Evolutionary conservation across 2,329 filamentous ascomycete species (phyloP), one percentile per base, ranked within the genome.

Genomic region (Chalara sp.): DNA sequence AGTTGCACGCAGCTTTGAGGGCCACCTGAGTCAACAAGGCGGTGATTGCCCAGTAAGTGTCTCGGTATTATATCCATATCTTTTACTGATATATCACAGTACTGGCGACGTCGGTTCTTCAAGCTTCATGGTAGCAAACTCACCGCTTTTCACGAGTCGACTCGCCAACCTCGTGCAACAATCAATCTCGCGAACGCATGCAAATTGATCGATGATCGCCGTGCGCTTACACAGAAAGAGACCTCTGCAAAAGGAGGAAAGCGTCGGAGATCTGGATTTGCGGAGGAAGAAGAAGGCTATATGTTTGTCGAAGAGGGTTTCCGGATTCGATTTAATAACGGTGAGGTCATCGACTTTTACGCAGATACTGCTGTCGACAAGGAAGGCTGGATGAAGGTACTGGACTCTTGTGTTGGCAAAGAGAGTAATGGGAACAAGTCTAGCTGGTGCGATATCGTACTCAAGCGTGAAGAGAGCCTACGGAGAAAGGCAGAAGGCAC

Each of bases 241-340:
- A 89, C 85, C 0, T 83, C 79, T 11, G 86, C 85, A 51, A 87
- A 84, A 65, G 80, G 80, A 56, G 88, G 89, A 50, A 84, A 83
- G 60, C 86, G 93, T 42, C 86, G 93, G 50, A 90, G 95, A 68
- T 96, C 91, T 33, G 93, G 89, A 8, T 99, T 99, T 68, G 91
- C 92, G 1, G 93, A 97, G 69, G 93, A 99, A 58, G 93, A 99
- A 70, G 93, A 99, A 67, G 93, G 93, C 41, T 99, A 99, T 75
- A 96, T 96, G 87, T 99, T 99, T 67, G 92, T 99, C 48, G 93
- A 99, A 68, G 93, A 99, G 67, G 93, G 93, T 3, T 99, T 99
- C 84, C 89, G 93, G 40, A 95, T 99, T 67, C 89, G 92, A 52
- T 99, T 99, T 71, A 95, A 89, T 67, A 99, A 99, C 64, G 93